phyloP scores from a whole-genome alignment of 2,329 filamentous ascomycete genomes.

The Trichoderma koningiopsis region DNA sequence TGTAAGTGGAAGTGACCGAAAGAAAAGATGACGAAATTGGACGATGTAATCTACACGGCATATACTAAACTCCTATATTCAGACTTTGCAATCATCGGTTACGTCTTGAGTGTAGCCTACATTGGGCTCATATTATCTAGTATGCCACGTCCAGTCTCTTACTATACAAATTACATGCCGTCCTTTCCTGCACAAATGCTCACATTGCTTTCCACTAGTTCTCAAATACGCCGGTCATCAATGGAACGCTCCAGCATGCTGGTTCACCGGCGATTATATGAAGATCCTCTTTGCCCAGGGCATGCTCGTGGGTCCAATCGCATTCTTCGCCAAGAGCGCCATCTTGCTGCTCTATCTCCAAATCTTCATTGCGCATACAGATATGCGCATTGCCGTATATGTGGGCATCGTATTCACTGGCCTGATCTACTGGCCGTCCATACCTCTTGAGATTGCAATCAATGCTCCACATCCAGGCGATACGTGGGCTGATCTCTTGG shows the following conservation, averaged over 20 bases:
- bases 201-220: background rate
- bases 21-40: background rate
- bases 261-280: constrained; percentile 20
- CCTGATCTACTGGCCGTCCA: constrained; percentile 15
- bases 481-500: background rate
- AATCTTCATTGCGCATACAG: constrained; percentile 26
- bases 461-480: background rate
- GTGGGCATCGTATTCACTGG: constrained; percentile 26
- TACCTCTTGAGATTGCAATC: background rate
- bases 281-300: constrained; percentile 25
- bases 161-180: background rate
- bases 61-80: background rate
- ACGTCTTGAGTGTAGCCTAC: background rate
- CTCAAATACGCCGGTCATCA: constrained; percentile 19
- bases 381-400: constrained; percentile 23
- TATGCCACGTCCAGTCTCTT: background rate
- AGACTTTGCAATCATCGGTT: constrained; percentile 10
- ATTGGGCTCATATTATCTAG: background rate
- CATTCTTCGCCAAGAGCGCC: constrained; percentile 30
- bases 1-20: background rate
- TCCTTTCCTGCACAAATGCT: background rate
- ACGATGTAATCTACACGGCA: background rate
- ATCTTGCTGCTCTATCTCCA: constrained; percentile 30
- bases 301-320: constrained; percentile 19
- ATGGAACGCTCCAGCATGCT: constrained; percentile 28